Evolutionary conservation across 1,284 basidiomycete genomes (phyloP), one percentile per base, ranked within the genome.

Genomic region (Chalciporus sp.): DNA sequence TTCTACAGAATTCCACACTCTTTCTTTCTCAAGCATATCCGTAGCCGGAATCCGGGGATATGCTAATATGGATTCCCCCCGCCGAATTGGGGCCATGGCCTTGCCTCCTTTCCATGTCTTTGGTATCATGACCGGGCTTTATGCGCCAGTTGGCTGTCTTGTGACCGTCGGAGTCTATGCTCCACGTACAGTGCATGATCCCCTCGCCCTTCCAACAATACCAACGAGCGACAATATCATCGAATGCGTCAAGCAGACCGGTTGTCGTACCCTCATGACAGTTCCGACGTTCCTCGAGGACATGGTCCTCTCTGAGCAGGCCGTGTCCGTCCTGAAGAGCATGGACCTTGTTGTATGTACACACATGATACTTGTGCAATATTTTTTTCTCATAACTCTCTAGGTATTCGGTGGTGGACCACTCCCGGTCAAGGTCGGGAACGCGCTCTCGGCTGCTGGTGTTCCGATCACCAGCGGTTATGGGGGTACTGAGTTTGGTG

Each of bases 401-500:
- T 2, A 70, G 69, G 11, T 7, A 1, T 70, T 52, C 33, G 65
- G 56, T n/a, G 67, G 66, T 8, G 66, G 66, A 0, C 68, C 66
- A 19, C 42, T 68, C 0, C 53, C 66, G 0, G 20, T 53, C 40
- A 67, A 64, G 20, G 44, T 59, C 12, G 66, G 68, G 0, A 53
- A 68, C 1, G 52, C 35, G n/a, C 19, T 68, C 12, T 56, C 43
- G 6, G 40, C 59, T 17, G 62, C 64, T 12, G 67, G 66, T 3
- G 58, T 70, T 4, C 43, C 42, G 5, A 27, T 68, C 2, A 16
- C 23, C 0, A 47, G 41, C 7, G 48, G 48, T 20, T 71, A 67
- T 40, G 66, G 66, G 4, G 68, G 56, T n/a, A 69, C 69, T 2
- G 69, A 68, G 35, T 70, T 67, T 7, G 69, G 66, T 7, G n/a